Conservation (phyloP, 306 rosid genomes). For the Amphicarpaea edgeworthii region DNA sequence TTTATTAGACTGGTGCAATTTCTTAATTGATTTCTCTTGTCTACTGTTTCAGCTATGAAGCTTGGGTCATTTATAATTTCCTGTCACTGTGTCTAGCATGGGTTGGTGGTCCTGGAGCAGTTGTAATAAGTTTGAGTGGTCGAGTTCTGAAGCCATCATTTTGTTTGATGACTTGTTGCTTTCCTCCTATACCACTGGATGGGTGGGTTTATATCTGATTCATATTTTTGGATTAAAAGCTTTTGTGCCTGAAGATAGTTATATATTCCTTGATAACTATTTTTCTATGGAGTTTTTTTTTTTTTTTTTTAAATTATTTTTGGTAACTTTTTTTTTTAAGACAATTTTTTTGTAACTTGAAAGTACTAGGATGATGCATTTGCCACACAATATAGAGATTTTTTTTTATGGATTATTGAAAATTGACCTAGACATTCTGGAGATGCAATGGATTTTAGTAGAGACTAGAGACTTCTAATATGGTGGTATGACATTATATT, state of each 20-base stretch:
- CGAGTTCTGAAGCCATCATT: constrained; percentile 89
- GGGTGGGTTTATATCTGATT: constrained; percentile 76
- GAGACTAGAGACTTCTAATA: constrained; percentile 24
- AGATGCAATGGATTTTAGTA: constrained; percentile 36
- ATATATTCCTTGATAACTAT: not conserved
- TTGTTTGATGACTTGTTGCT: constrained; percentile 88
- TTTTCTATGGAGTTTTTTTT: constrained; percentile 17
- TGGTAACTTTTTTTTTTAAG: too few species aligned
- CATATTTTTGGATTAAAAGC: constrained; percentile 32
- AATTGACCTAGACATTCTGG: constrained; percentile 12
- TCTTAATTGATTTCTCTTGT: constrained; percentile 34
- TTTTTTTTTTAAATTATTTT: not conserved
- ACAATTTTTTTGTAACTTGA: not conserved
- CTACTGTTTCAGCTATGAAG: constrained; percentile 81
- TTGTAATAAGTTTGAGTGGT: constrained; percentile 88
- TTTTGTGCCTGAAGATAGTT: constrained; percentile 20
- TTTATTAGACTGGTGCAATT: not conserved
- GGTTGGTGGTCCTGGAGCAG: constrained; percentile 99
- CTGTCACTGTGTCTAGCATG: constrained; percentile 92
- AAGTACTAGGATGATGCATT: constrained; percentile 15
- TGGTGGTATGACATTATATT: constrained; percentile 13
- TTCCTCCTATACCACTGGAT: constrained; percentile 89
- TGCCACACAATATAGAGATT: not conserved
- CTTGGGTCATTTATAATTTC: constrained; percentile 97
- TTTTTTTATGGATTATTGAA: constrained; percentile 9